Evolutionary conservation across 805 yeast genomes (phyloP).

Genomic region (Candida boleticola): DNA sequence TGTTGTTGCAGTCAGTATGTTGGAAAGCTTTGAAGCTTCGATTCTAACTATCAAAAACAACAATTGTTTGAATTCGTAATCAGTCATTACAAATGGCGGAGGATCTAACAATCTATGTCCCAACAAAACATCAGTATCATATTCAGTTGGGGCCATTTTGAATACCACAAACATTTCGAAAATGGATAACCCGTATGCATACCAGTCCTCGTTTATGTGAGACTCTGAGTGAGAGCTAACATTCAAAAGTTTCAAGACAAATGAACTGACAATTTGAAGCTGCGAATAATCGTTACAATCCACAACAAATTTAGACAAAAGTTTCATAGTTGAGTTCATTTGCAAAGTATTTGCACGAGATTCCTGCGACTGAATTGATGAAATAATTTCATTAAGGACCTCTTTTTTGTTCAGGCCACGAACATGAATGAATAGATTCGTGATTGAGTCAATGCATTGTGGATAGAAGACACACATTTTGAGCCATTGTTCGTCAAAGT

Average conservation of each 20-base stretch:
- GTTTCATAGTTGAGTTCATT: slow-evolving; percentile 6
- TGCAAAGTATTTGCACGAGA: not conserved
- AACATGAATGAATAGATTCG: slow-evolving; percentile 7
- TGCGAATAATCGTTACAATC: not conserved
- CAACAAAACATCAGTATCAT: slow-evolving; percentile 5
- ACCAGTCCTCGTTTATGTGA: slow-evolving; percentile 50
- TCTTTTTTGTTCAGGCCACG: not conserved
- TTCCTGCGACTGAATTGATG: not conserved
- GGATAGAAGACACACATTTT: slow-evolving; percentile 14
- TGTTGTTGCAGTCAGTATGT: slow-evolving; percentile 48
- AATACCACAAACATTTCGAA: slow-evolving; percentile 49
- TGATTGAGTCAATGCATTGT: slow-evolving; percentile 16
- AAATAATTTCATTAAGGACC: not conserved
- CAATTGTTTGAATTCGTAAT: not conserved
- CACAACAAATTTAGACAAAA: not conserved
- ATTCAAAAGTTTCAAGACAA: not conserved
- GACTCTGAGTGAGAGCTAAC: not conserved
- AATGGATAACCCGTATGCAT: slow-evolving; percentile 53
- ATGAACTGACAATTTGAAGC: not conserved
- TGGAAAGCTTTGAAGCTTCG: slow-evolving; percentile 22
- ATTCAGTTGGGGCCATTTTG: slow-evolving; percentile 15
- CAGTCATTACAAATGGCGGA: not conserved
- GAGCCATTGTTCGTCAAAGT: not conserved
- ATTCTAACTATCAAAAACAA: not conserved
- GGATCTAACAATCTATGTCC: not conserved